These are phyloP conservation scores for Wallacemonas sp. DNA, from an alignment of 208 protist species.

Conservation along the genomic window DNA sequence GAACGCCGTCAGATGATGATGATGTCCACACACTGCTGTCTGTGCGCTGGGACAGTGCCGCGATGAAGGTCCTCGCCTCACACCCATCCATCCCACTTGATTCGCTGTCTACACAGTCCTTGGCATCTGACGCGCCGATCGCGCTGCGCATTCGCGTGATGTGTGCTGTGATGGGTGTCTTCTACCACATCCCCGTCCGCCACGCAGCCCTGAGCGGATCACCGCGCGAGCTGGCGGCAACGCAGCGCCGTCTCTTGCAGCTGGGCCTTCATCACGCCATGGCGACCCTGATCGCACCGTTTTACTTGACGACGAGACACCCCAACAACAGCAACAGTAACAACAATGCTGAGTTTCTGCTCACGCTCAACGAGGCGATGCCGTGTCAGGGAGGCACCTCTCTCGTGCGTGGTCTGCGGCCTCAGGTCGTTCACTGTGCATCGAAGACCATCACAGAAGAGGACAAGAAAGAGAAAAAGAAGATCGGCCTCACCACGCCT, in stretches of 20 bases:
- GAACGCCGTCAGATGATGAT: not conserved
- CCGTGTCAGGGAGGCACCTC: constrained; percentile 6
- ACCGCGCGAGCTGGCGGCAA: constrained; percentile 8
- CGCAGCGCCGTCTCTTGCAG: constrained; percentile 22
- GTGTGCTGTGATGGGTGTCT: constrained; percentile 41
- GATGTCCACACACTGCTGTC: not conserved
- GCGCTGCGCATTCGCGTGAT: not conserved
- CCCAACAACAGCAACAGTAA: not conserved
- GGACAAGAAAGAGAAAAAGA: too few species aligned
- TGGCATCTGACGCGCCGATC: not conserved
- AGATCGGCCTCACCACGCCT: not conserved
- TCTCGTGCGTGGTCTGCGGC: not conserved
- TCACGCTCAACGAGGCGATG: constrained; percentile 2
- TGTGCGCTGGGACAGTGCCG: not conserved
- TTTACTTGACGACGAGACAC: constrained; percentile 17
- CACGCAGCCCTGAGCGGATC: constrained; percentile 15
- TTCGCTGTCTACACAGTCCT: not conserved
- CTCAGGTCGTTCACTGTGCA: not conserved
- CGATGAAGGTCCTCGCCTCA: not conserved
- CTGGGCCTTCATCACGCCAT: constrained; percentile 23
- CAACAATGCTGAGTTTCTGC: not conserved
- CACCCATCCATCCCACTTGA: too few species aligned
- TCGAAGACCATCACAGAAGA: too few species aligned
- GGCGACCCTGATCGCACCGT: constrained; percentile 27
- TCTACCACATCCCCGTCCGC: constrained; percentile 49